Evolutionary conservation across 2,329 filamentous ascomycete genomes (phyloP), one percentile per base, ranked within the genome.

Genomic region (Aspergillus sp.): DNA sequence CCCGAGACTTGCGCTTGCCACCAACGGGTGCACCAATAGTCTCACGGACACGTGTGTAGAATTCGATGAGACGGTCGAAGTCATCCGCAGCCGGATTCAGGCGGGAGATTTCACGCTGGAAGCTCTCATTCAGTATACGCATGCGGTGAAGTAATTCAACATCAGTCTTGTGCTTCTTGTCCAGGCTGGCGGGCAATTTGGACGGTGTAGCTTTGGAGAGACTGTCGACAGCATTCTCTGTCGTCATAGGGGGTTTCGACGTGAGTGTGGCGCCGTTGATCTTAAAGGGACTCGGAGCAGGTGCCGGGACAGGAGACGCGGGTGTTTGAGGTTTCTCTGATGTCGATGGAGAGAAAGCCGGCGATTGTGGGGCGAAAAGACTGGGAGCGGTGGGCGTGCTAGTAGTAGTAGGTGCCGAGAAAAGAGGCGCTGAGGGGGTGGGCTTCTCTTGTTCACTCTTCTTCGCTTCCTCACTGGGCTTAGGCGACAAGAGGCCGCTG

Each of bases 31-130:
- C 61, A 25, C 71, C 71, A 44, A 76, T 65, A 2, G 65, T 64
- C 16, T 70, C 67, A 42, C 74, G 71, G 47, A 70, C 62, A 42
- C 65, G 66, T 47, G 72, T 58, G 54, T 76, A 76, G 48, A 69
- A 69, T 4, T 68, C 56, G 23, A 76, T 60, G 31, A 72, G 32
- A 14, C 59, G 55, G 49, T 74, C 71, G 45, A 76, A 70, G 42
- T 67, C 63, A 43, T 71, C 57, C 2, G 47, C 64, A 14, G 61
- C 56, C 5, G 71, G 67, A 51, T 75, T 62, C 20, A 68, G 54
- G 3, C 58, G 55, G 10, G 64, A 58, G 10, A 75, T 46, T 42
- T 68, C 60, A 6, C 62, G 61, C 49, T 72, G 64, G 54, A 75
- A 71, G 17, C 58, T 61, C 29, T 64, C 57, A 50, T 75, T 74